These are phyloP conservation scores for Pestalotiopsis sp. DNA, from an alignment of 2,329 filamentous ascomycete species.

Conservation along the genomic window DNA sequence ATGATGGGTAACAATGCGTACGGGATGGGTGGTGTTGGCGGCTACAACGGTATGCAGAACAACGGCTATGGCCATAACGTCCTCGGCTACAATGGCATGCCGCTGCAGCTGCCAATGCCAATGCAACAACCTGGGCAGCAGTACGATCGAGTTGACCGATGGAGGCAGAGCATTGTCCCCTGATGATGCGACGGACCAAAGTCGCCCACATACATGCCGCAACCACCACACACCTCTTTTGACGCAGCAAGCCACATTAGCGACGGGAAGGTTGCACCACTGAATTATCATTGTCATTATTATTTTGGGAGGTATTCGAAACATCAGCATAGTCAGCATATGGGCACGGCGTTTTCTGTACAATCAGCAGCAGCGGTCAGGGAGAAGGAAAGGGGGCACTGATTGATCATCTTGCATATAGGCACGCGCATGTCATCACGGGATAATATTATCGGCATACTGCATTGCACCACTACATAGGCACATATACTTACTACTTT, in stretches of 20 bases:
- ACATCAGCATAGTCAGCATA: not conserved
- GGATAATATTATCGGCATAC: not conserved
- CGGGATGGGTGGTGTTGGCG: slow-evolving; percentile 23
- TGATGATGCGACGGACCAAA: slow-evolving; percentile 17
- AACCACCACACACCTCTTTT: not conserved
- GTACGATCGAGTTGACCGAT: slow-evolving; percentile 33
- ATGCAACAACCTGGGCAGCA: slow-evolving; percentile 31
- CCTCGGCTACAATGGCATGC: slow-evolving; percentile 21
- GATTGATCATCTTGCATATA: slow-evolving; percentile 7
- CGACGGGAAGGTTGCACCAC: not conserved
- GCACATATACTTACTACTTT: not conserved
- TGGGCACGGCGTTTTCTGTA: slow-evolving; percentile 9
- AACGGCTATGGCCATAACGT: slow-evolving; percentile 16
- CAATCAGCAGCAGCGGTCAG: not conserved
- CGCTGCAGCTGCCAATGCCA: slow-evolving; percentile 22
- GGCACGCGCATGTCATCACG: not conserved
- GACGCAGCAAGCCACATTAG: not conserved
- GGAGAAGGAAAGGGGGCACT: not conserved
- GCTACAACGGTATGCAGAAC: slow-evolving; percentile 24
- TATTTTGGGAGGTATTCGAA: not conserved
- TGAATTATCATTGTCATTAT: no score
- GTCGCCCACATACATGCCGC: not conserved
- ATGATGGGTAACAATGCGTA: not conserved
- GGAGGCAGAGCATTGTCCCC: slow-evolving; percentile 34
- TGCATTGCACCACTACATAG: slow-evolving; percentile 3